Conservation (phyloP, 345 rosid genomes). For the Hibiscus mutabilis region DNA sequence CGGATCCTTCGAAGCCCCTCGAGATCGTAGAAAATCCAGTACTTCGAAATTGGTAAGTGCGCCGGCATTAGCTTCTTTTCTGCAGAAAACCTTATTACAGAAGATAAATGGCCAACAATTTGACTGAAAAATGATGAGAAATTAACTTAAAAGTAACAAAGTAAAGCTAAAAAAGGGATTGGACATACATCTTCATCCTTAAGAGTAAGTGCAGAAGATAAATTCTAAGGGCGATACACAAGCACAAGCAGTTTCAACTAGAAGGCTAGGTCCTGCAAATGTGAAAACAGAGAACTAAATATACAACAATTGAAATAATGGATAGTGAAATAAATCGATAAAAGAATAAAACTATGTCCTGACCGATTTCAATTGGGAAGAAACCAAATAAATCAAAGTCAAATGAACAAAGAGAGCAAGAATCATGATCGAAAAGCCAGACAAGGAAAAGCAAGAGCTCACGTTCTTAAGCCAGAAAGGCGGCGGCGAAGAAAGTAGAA, state of each 20-base stretch:
- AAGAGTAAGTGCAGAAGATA: neutral
- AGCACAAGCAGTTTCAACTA: neutral
- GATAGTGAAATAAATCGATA: neutral
- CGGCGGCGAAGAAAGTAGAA: slow-evolving; percentile 39
- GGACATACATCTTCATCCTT: slow-evolving; percentile 12
- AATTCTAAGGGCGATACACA: neutral
- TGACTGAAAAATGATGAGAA: neutral
- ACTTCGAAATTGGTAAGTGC: slow-evolving; percentile 71
- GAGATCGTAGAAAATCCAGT: slow-evolving; percentile 11
- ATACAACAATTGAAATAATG: neutral
- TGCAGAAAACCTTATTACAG: slow-evolving; percentile 23
- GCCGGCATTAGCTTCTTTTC: slow-evolving; percentile 66
- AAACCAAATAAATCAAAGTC: neutral
- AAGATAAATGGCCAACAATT: neutral
- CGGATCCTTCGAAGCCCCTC: slow-evolving; percentile 70
- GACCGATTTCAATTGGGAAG: neutral
- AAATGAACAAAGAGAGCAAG: slow-evolving; percentile 2
- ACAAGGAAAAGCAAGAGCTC: neutral
- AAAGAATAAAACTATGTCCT: neutral
- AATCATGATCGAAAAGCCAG: slow-evolving; percentile 18
- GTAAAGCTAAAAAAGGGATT: neutral
- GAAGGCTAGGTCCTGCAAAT: neutral
- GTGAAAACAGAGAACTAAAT: neutral
- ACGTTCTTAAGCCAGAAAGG: slow-evolving; percentile 38
- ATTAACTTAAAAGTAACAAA: neutral